A percentile compares a stretch with the other conserved stretches of the same genome.
These are phyloP conservation scores for Tricholoma saponaceum DNA, from an alignment of 768 basidiomycete species.

Conservation along the genomic window DNA sequence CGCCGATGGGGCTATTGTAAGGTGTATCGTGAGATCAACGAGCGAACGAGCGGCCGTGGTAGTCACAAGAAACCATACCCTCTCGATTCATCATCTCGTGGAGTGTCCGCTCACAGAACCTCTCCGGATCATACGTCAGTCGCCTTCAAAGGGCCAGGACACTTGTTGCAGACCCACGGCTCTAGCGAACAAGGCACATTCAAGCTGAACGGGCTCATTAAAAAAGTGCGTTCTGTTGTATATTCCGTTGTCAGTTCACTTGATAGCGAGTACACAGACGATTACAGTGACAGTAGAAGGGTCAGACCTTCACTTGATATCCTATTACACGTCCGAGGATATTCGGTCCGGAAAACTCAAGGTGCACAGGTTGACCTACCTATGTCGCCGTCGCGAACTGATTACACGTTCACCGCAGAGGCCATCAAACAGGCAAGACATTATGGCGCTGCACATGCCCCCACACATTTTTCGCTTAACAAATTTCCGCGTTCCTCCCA, in stretches of 20 bases:
- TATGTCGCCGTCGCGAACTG: background rate
- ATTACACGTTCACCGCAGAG: constrained; percentile 30
- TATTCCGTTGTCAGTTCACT: background rate
- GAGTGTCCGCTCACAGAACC: constrained; percentile 30
- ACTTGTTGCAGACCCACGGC: constrained; percentile 26
- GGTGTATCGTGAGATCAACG: constrained; percentile 82
- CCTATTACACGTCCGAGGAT: constrained; percentile 81
- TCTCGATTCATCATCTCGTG: constrained; percentile 41
- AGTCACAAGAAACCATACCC: constrained; percentile 48
- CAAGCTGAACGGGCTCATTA: constrained; percentile 72
- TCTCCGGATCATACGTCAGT: constrained; percentile 36
- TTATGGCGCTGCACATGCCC: constrained; percentile 69
- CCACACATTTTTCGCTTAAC: constrained; percentile 74
- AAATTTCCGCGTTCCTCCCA: constrained; percentile 81
- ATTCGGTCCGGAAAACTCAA: constrained; percentile 64
- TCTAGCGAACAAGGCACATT: constrained; percentile 53
- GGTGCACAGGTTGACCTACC: constrained; percentile 22
- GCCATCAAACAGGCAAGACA: constrained; percentile 67
- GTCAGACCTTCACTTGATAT: constrained; percentile 77
- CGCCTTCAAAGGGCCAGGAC: constrained; percentile 28
- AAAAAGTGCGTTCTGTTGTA: constrained; percentile 52
- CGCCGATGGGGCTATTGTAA: constrained; percentile 19
- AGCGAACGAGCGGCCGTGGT: constrained; percentile 56
- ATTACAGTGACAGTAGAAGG: constrained; percentile 80
- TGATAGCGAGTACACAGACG: constrained; percentile 44